Conservation (phyloP, 2,329 filamentous ascomycete species). For the Xylariaceae sp. region DNA sequence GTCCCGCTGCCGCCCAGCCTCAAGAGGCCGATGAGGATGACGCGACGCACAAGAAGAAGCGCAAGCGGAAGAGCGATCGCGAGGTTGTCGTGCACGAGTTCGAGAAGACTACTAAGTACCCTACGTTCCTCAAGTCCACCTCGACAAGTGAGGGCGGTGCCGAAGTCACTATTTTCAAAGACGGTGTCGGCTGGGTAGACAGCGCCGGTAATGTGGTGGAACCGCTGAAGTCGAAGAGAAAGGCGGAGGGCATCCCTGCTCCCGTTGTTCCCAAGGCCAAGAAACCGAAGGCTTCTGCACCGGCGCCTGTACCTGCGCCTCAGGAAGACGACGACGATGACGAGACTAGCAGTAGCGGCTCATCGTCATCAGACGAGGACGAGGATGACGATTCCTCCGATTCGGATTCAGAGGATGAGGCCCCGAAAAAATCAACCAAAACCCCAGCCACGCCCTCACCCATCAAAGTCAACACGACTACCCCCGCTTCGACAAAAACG, state of each 20-base stretch:
- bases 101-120: constrained; percentile 74
- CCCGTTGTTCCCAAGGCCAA: constrained; percentile 17
- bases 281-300: constrained; percentile 7
- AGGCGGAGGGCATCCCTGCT: constrained; percentile 26
- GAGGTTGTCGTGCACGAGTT: constrained; percentile 83
- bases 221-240: constrained; percentile 39
- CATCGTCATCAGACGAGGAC: constrained; percentile 30
- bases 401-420: constrained; percentile 25
- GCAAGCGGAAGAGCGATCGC: constrained; percentile 52
- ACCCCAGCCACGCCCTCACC: constrained; percentile 16
- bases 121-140: constrained; percentile 67
- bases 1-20: constrained; percentile 46
- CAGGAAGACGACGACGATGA: constrained; percentile 29
- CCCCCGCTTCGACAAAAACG: constrained; percentile 21
- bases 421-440: constrained; percentile 24
- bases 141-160: constrained; percentile 36
- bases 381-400: constrained; percentile 27
- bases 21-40: constrained; percentile 39
- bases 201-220: constrained; percentile 72
- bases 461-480: constrained; percentile 23
- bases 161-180: constrained; percentile 61
- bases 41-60: constrained; percentile 51
- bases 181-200: constrained; percentile 86
- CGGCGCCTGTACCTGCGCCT: not conserved
- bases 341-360: constrained; percentile 38